A percentile compares a stretch with the other conserved stretches of the same genome.
These are phyloP conservation scores for Juglanconis oblonga DNA, from an alignment of 2,329 filamentous ascomycete species.

Conservation along the genomic window DNA sequence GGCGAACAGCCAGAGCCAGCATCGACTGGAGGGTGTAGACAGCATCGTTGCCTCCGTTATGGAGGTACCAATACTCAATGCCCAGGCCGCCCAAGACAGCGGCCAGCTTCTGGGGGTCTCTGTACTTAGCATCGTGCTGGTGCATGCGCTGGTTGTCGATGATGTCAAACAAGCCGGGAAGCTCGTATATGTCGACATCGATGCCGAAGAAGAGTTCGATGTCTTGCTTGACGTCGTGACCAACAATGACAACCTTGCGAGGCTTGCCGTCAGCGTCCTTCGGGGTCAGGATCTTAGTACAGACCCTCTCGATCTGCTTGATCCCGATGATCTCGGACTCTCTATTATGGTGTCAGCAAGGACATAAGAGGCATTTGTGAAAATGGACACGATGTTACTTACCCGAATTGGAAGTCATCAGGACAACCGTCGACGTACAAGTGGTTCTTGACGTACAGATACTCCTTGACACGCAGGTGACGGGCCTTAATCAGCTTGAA, in stretches of 20 bases:
- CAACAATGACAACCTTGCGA: constrained; percentile 69
- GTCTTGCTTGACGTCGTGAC: constrained; percentile 69
- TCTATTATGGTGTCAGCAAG: constrained; percentile 28
- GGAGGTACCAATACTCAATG: constrained; percentile 63
- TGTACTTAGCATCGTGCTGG: constrained; percentile 55
- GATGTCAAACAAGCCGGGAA: constrained; percentile 57
- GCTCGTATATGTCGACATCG: constrained; percentile 57
- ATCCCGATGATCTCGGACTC: constrained; percentile 41
- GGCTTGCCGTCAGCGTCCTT: constrained; percentile 11
- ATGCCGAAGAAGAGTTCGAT: constrained; percentile 63
- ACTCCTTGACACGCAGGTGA: constrained; percentile 76
- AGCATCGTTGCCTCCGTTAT: constrained; percentile 87
- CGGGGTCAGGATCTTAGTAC: constrained; percentile 31
- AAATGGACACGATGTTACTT: constrained; percentile 26
- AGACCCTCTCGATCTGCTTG: constrained; percentile 27
- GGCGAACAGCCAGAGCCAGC: constrained; percentile 54
- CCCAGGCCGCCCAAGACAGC: constrained; percentile 62
- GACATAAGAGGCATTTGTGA: not conserved
- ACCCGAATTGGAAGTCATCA: constrained; percentile 73
- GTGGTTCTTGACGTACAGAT: constrained; percentile 62
- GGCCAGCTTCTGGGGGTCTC: constrained; percentile 54
- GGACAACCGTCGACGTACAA: constrained; percentile 71
- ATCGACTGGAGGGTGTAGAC: constrained; percentile 74
- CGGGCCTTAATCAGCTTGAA: constrained; percentile 61
- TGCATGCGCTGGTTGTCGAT: constrained; percentile 74